A percentile compares a stretch with the other conserved stretches of the same genome.
phyloP scores from a whole-genome alignment of 768 basidiomycete species.

The Lentinula boryana region DNA sequence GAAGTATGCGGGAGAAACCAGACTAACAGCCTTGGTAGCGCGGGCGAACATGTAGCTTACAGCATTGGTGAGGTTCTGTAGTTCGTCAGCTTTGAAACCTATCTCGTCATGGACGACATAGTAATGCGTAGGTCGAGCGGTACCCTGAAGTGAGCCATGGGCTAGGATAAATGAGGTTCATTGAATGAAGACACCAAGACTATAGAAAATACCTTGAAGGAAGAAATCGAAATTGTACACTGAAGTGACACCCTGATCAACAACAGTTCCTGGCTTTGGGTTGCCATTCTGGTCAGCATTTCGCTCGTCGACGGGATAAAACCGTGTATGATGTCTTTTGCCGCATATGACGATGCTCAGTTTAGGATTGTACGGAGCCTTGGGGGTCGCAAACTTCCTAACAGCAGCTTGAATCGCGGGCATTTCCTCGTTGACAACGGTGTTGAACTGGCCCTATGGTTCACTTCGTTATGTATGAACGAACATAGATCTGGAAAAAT shows the following conservation, averaged over 20 bases:
- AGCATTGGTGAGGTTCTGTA: conserved; percentile 67
- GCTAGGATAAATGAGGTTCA: conserved; percentile 29
- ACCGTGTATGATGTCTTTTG: conserved; percentile 54
- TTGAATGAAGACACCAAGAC: background rate
- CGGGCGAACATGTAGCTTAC: conserved; percentile 79
- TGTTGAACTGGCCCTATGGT: conserved; percentile 65
- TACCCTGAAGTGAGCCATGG: conserved; percentile 71
- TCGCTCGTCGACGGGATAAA: conserved; percentile 51
- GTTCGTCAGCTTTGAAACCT: conserved; percentile 55
- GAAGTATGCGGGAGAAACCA: conserved; percentile 74
- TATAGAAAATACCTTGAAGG: conserved; percentile 39
- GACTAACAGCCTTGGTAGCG: conserved; percentile 82
- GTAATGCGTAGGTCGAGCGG: conserved; percentile 73
- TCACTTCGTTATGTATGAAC: conserved; percentile 16
- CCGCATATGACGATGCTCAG: conserved; percentile 73
- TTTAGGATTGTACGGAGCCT: conserved; percentile 40
- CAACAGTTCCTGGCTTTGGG: conserved; percentile 71
- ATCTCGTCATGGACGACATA: conserved; percentile 80
- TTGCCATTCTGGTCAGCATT: conserved; percentile 64
- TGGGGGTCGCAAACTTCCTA: conserved; percentile 35
- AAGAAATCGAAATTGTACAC: conserved; percentile 64
- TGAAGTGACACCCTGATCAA: conserved; percentile 74
- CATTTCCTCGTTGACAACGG: conserved; percentile 58
- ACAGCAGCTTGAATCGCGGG: conserved; percentile 60
- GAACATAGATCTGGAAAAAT: background rate